Conservation (phyloP, 805 yeast genomes). For the Kurtzmaniella fragi region DNA sequence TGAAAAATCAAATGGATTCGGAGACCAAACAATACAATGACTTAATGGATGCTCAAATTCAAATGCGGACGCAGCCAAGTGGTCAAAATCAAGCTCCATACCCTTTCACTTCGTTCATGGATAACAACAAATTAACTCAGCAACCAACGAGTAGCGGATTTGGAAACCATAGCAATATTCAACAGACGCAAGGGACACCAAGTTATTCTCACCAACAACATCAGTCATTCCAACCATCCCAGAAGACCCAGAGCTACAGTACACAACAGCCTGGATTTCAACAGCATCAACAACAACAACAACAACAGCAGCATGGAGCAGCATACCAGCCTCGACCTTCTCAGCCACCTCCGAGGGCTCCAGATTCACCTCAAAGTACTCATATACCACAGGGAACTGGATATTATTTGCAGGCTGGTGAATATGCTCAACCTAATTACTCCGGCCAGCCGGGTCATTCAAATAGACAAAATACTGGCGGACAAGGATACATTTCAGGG, state of each 20-base stretch:
- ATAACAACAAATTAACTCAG: constrained; percentile 5
- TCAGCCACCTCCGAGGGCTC: constrained; percentile 1
- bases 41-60: constrained; percentile 48
- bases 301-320: background rate
- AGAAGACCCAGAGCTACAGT: background rate
- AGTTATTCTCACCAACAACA: background rate
- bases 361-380: background rate
- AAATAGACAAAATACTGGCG: too few species aligned
- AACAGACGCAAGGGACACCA: background rate
- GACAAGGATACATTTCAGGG: too few species aligned
- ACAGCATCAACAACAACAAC: constrained; percentile 1
- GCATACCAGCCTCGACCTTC: constrained; percentile 2
- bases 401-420: too few species aligned
- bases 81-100: constrained; percentile 3
- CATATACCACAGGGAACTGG: background rate
- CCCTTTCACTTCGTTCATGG: constrained; percentile 1
- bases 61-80: constrained; percentile 12
- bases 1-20: constrained; percentile 64
- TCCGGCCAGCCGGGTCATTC: too few species aligned
- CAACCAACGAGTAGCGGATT: constrained; percentile 40
- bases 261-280: too few species aligned
- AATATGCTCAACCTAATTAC: background rate
- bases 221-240: background rate
- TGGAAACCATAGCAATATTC: constrained; percentile 21
- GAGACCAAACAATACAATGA: constrained; percentile 70